Conservation (phyloP, 1,139 yeast species). For the Taphrina sp. region DNA sequence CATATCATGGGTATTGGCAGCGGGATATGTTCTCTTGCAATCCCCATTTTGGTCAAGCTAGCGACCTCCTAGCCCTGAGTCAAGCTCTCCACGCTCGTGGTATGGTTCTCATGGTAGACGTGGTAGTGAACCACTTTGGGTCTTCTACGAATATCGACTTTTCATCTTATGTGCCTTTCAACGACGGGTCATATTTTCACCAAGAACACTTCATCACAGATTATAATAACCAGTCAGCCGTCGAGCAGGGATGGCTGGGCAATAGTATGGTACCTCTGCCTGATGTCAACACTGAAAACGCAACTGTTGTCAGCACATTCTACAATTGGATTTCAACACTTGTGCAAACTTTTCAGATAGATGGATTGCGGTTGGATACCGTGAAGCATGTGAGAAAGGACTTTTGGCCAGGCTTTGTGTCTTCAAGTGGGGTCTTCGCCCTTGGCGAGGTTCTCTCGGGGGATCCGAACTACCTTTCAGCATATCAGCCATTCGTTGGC, state of each 20-base stretch:
- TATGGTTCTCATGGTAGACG: slow-evolving; percentile 36
- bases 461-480: slow-evolving; percentile 26
- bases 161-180: slow-evolving; percentile 32
- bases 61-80: slow-evolving; percentile 30
- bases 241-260: slow-evolving; percentile 36
- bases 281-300: slow-evolving; percentile 31
- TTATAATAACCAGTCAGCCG: slow-evolving; percentile 32
- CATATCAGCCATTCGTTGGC: slow-evolving; percentile 32
- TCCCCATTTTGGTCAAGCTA: slow-evolving; percentile 34
- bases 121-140: slow-evolving; percentile 36
- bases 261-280: slow-evolving; percentile 32
- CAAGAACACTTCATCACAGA: slow-evolving; percentile 29
- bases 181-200: slow-evolving; percentile 31
- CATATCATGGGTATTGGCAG: slow-evolving; percentile 37
- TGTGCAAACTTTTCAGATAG: slow-evolving; percentile 28
- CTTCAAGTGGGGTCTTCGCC: slow-evolving; percentile 29
- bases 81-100: slow-evolving; percentile 34
- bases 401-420: slow-evolving; percentile 33
- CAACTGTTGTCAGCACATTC: slow-evolving; percentile 24
- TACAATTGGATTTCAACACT: slow-evolving; percentile 25
- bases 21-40: slow-evolving; percentile 31
- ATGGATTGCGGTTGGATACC: slow-evolving; percentile 36
- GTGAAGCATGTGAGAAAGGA: slow-evolving; percentile 33
- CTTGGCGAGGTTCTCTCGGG: slow-evolving; percentile 35
- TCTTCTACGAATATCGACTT: slow-evolving; percentile 18